phyloP scores from a whole-genome alignment of 257 asterid genomes.

The Nicotiana obtusifolia region DNA sequence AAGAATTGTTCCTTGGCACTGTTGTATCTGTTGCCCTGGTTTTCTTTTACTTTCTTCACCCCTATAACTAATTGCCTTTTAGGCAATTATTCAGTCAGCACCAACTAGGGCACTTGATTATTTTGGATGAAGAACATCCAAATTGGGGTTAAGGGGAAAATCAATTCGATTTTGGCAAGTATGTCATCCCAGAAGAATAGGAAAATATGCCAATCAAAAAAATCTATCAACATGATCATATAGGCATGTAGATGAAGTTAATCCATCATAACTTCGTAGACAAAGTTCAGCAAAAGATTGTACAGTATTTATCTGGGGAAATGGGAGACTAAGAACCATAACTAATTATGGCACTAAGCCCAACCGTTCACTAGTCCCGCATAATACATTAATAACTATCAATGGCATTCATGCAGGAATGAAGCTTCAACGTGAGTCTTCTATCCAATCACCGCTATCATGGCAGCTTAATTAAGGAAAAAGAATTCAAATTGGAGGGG shows the following conservation, averaged over 20 bases:
- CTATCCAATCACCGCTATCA: neutral
- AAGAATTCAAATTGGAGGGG: neutral
- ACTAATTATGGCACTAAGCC: neutral
- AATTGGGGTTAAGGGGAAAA: neutral
- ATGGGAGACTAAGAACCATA: neutral
- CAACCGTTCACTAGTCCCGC: neutral
- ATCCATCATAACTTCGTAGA: neutral
- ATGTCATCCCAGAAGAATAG: neutral
- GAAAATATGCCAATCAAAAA: neutral
- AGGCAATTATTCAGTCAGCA: neutral
- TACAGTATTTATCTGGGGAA: neutral
- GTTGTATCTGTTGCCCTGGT: neutral
- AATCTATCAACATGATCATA: neutral
- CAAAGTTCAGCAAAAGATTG: neutral
- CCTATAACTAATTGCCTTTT: neutral
- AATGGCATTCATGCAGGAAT: neutral
- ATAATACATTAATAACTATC: neutral
- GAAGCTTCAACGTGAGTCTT: neutral
- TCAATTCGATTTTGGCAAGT: neutral
- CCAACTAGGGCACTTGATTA: neutral
- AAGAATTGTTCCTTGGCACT: neutral
- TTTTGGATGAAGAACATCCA: neutral
- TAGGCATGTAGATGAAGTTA: neutral
- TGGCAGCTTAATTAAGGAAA: neutral
- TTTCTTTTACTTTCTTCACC: neutral